phyloP scores from a whole-genome alignment of 352 stramenopile species.

The Globisporangium nunn region DNA sequence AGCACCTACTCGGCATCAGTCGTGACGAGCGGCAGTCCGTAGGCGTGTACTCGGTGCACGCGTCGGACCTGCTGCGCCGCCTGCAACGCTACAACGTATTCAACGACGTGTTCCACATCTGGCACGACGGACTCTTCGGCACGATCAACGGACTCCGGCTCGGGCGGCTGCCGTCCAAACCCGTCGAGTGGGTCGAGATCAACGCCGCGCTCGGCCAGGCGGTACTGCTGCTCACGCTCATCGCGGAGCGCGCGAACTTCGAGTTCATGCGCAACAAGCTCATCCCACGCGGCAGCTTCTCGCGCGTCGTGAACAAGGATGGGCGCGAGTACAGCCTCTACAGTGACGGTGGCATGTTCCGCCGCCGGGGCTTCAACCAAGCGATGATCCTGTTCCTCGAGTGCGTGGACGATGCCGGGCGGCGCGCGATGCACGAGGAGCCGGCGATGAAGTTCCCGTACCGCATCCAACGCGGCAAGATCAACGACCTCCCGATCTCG shows the following conservation, averaged over 20 bases:
- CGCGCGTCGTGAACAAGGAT: slow-evolving; percentile 80
- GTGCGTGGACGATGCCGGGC: slow-evolving; percentile 82
- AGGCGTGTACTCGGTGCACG: slow-evolving; percentile 66
- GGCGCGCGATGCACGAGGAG: slow-evolving; percentile 85
- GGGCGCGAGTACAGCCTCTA: slow-evolving; percentile 78
- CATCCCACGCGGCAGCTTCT: slow-evolving; percentile 79
- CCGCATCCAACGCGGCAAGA: slow-evolving; percentile 86
- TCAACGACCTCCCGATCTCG: slow-evolving; percentile 84
- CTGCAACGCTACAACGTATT: slow-evolving; percentile 84
- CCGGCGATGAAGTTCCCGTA: slow-evolving; percentile 87
- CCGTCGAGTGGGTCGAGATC: slow-evolving; percentile 88
- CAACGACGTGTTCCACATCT: slow-evolving; percentile 91
- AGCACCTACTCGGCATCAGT: slow-evolving; percentile 64
- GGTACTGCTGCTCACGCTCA: slow-evolving; percentile 77
- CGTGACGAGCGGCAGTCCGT: slow-evolving; percentile 74
- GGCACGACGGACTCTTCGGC: slow-evolving; percentile 85
- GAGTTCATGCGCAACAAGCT: slow-evolving; percentile 81
- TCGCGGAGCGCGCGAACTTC: slow-evolving; percentile 74
- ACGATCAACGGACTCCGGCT: slow-evolving; percentile 88
- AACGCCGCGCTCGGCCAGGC: slow-evolving; percentile 84
- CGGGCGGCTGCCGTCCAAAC: slow-evolving; percentile 67
- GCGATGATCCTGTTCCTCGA: slow-evolving; percentile 88
- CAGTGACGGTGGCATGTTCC: slow-evolving; percentile 83
- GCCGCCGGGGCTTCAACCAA: slow-evolving; percentile 87
- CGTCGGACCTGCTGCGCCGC: slow-evolving; percentile 71